phyloP scores from a whole-genome alignment of 2,329 filamentous ascomycete species.

The Alternaria arbusti region DNA sequence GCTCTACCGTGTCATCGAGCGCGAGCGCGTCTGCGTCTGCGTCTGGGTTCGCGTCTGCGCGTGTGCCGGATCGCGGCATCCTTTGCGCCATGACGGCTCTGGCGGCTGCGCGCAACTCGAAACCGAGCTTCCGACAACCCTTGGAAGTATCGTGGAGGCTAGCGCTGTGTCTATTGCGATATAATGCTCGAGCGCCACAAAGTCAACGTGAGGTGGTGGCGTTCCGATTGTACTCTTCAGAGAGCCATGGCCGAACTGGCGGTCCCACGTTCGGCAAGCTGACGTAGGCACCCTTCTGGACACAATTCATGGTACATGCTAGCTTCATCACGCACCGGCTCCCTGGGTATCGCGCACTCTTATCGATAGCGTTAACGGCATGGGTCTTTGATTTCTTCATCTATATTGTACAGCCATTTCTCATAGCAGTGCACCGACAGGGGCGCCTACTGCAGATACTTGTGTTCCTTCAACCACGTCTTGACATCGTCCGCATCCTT shows the following conservation, averaged over 20 bases:
- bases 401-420: background rate
- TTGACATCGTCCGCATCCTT: slow-evolving; percentile 81
- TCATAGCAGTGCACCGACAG: background rate
- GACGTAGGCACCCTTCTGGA: slow-evolving; percentile 1
- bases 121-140: background rate
- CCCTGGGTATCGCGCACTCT: background rate
- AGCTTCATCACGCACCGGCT: background rate
- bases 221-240: background rate
- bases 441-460: slow-evolving; percentile 57
- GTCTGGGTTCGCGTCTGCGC: slow-evolving; percentile 26
- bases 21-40: slow-evolving; percentile 26
- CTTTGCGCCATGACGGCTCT: slow-evolving; percentile 10
- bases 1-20: slow-evolving; percentile 33
- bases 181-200: background rate
- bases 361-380: background rate
- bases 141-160: background rate
- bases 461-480: slow-evolving; percentile 71
- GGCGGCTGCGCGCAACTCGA: background rate
- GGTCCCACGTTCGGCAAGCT: background rate
- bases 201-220: background rate
- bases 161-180: background rate
- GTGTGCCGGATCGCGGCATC: slow-evolving; percentile 19
- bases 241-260: background rate
- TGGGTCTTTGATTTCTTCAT: background rate
- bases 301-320: slow-evolving; percentile 19